Conservation (phyloP, 345 rosid genomes). For the Syzygium grande region DNA sequence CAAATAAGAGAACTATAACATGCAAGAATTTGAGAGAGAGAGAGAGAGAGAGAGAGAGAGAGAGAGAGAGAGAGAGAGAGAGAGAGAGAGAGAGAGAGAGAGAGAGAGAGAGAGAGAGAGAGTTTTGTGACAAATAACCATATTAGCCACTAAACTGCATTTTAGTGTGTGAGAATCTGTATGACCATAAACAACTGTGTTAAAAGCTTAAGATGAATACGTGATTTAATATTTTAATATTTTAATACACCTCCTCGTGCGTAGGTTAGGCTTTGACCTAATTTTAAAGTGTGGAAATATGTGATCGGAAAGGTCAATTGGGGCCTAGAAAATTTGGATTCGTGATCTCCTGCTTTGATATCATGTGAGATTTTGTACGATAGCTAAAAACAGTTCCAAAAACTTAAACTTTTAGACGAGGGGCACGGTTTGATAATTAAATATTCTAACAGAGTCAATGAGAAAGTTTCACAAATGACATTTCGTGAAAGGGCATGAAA, state of each 20-base stretch:
- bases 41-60: too few relatives aligned
- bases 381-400: accelerated
- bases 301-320: neutral
- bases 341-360: neutral
- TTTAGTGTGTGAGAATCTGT: neutral
- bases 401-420: neutral
- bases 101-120: too few relatives aligned
- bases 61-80: too few relatives aligned
- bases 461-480: neutral
- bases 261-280: neutral
- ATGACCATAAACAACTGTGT: neutral
- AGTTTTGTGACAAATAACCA: neutral
- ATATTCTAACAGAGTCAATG: neutral
- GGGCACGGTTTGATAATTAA: accelerated
- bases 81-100: too few relatives aligned
- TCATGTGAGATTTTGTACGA: accelerated
- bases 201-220: neutral
- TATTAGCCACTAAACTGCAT: neutral
- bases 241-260: neutral
- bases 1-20: neutral
- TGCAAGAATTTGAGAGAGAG: neutral
- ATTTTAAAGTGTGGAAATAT: neutral
- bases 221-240: too few relatives aligned
- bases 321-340: neutral
- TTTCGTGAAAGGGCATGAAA: neutral